Base-by-base conservation (phyloP, 257 asterid species). In the Penstemon eatonii region DNA sequence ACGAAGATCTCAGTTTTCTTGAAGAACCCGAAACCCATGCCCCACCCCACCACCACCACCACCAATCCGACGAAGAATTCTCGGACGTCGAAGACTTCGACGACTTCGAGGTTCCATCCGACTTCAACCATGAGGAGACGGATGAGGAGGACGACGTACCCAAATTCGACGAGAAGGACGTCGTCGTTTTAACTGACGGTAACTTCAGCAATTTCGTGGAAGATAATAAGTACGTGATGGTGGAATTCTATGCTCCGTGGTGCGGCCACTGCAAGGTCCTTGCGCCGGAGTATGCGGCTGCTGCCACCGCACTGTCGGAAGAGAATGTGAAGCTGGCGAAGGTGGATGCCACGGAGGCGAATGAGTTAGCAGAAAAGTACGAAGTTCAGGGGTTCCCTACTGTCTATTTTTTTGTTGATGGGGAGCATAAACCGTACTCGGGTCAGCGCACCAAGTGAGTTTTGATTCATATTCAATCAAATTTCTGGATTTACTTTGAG, bases 161-260 rank as follows among this genome's bases (percentile, higher is more conserved):
- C 57, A 33, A 68, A 45, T 66, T 85, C 12, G 99, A 93, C 65
- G 96, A 93, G 77, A 85, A 75, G 73, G 97, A 93, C 77, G 96
- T 90, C 56, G 80, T 82, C 56, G 92, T 90, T 51, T 67, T 93
- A 78, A 88, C 83, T 81, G 91, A 84, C 19, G 58, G 92, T 1
- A 93, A 86, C 82, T 90, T 93, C 56, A 90, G 87, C 60, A 81
- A 78, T 11, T 87, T 90, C 67, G 72, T 93, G 2, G 86, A 69
- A 7, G 85, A 78, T 11, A 87, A 88, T 67, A 90, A 80, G 85
- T 79, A 88, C 67, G 99, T 88, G 38, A 80, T 93, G 99, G 96
- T 90, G 76, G 99, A 93, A 69, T 93, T 93, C 59, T 93, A 90
- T 54, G 97, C 99, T 40, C 96, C 97, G 45, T 93, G 99, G 99